phyloP scores from a whole-genome alignment of 345 rosid genomes.

The Jatropha curcas region DNA sequence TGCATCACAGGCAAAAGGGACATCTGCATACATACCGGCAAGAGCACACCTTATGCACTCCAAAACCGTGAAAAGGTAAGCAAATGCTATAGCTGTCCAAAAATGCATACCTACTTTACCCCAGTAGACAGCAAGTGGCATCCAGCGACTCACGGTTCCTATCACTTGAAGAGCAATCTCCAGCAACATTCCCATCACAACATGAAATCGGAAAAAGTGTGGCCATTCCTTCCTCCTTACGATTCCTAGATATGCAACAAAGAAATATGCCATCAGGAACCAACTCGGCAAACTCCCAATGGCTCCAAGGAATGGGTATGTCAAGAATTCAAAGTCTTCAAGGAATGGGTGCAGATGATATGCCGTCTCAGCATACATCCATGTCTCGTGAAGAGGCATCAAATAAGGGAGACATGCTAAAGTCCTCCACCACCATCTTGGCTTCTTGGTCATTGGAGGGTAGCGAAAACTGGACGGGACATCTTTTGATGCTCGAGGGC shows the following conservation, averaged over 20 bases:
- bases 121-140: constrained; percentile 74
- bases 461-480: constrained; percentile 66
- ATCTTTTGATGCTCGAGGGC: constrained; percentile 71
- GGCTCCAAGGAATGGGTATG: constrained; percentile 77
- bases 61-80: constrained; percentile 70
- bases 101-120: constrained; percentile 87
- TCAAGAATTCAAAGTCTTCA: constrained; percentile 66
- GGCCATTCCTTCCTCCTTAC: constrained; percentile 94
- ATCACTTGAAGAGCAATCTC: constrained; percentile 83
- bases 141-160: constrained; percentile 73
- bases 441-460: constrained; percentile 85
- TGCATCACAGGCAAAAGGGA: constrained; percentile 82
- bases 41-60: constrained; percentile 83
- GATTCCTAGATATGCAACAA: constrained; percentile 70
- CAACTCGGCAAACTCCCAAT: constrained; percentile 71
- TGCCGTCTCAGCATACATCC: constrained; percentile 96
- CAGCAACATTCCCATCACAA: constrained; percentile 79
- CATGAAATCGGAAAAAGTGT: constrained; percentile 85
- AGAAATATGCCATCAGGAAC: constrained; percentile 84
- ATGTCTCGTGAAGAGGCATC: constrained; percentile 91
- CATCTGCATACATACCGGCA: constrained; percentile 83
- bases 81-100: constrained; percentile 78
- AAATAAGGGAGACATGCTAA: constrained; percentile 84
- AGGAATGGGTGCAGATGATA: constrained; percentile 78
- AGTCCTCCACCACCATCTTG: constrained; percentile 87